phyloP scores from a whole-genome alignment of 2,329 filamentous ascomycete genomes.

The Neonectria hederae region DNA sequence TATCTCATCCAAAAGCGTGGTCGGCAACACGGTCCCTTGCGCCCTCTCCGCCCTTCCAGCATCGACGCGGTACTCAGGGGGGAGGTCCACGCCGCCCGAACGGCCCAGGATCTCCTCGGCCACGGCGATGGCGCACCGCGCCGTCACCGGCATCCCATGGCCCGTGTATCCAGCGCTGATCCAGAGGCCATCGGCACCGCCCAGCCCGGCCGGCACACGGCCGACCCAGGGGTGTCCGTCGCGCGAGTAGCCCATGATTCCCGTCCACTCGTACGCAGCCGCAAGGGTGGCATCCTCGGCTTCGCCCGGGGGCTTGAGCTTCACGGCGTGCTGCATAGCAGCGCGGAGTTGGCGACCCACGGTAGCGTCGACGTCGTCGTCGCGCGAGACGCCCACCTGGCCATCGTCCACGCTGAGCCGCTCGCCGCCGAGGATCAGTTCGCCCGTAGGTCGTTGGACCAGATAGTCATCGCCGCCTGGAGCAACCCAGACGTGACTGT shows the following conservation, averaged over 20 bases:
- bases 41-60: conserved; percentile 44
- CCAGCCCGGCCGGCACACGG: conserved; percentile 63
- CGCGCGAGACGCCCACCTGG: conserved; percentile 65
- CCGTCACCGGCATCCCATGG: conserved; percentile 81
- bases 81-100: conserved; percentile 53
- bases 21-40: conserved; percentile 32
- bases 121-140: conserved; percentile 71
- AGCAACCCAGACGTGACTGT: conserved; percentile 72
- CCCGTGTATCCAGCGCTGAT: conserved; percentile 74
- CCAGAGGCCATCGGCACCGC: conserved; percentile 60
- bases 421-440: conserved; percentile 77
- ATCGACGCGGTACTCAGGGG: conserved; percentile 52
- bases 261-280: conserved; percentile 75
- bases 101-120: conserved; percentile 66
- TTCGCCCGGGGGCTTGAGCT: conserved; percentile 48
- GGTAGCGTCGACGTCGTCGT: conserved; percentile 64
- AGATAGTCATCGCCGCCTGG: conserved; percentile 72
- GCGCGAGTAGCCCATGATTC: conserved; percentile 80
- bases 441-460: conserved; percentile 70
- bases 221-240: conserved; percentile 79
- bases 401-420: conserved; percentile 61
- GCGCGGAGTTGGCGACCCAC: conserved; percentile 65
- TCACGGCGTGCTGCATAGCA: conserved; percentile 54
- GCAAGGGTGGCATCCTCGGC: conserved; percentile 56
- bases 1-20: conserved; percentile 42